These are phyloP conservation scores for Colletotrichum theobromicola DNA, from an alignment of 2,329 filamentous ascomycete genomes.

Conservation along the genomic window DNA sequence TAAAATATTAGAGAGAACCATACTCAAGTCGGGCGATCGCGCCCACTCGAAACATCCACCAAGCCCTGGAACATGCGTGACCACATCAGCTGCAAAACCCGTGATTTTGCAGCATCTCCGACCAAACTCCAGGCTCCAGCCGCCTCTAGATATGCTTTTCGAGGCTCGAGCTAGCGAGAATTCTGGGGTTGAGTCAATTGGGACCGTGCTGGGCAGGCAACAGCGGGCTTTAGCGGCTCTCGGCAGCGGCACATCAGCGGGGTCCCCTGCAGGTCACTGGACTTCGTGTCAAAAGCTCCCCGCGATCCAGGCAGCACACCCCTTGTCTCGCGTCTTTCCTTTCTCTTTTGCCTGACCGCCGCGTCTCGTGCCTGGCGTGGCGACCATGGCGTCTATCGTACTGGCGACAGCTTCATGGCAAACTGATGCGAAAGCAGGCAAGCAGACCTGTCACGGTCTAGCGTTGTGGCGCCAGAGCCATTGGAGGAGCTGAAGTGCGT, in stretches of 20 bases:
- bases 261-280: conserved; percentile 10
- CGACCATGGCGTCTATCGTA: neutral
- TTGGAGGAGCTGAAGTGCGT: neutral
- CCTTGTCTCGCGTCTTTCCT: neutral
- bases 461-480: neutral
- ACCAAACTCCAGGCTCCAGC: conserved; percentile 1
- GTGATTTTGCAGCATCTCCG: neutral
- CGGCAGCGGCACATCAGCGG: neutral
- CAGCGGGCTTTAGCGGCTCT: conserved; percentile 5
- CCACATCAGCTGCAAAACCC: neutral
- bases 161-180: neutral
- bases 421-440: neutral
- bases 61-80: neutral
- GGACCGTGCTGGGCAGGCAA: conserved; percentile 6
- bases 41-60: neutral
- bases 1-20: neutral
- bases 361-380: conserved; percentile 9
- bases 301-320: conserved; percentile 18
- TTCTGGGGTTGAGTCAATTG: neutral
- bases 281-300: conserved; percentile 13
- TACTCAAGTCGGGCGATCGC: neutral
- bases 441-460: neutral
- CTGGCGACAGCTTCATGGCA: neutral
- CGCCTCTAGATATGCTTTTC: neutral
- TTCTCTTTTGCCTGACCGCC: neutral